Base-by-base conservation (phyloP, 2,329 filamentous ascomycete species). In the Xylaria digitata region DNA sequence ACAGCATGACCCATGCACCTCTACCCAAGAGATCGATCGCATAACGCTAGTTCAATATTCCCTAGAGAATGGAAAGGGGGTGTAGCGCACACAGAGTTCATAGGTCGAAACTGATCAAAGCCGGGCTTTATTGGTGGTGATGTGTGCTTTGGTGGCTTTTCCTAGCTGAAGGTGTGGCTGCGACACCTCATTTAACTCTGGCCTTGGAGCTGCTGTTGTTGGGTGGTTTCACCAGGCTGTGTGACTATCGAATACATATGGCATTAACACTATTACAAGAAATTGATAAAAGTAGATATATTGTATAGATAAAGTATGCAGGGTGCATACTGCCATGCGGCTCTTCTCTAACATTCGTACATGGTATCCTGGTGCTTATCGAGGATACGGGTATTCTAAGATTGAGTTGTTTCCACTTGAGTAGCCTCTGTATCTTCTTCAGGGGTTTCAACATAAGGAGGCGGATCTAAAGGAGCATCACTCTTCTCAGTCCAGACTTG, bases 401-500 rank as follows among this genome's bases (percentile, higher is more conserved):
- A 43, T 40, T 48, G 32, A 7, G 46, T 23, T 4, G 57, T n/a
- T 53, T 49, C 63, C 34, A 26, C 26, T 34, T 40, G 58, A 21
- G 45, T 49, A 21, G 19, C 62, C 17, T 66, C 60, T 2, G 46
- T 40, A 19, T 32, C 54, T 19, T 56, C 43, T 40, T 63, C 67
- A 21, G 52, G 15, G 46, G 23, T 65, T 32, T 66, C 77, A 6
- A 76, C 75, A 65, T 84, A 86, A 21, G 80, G 77, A 17, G 86
- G 84, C n/a, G 84, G 82, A 17, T 80, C 80, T 50, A 87, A 75
- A 23, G 76, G 70, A 37, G 78, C 76, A 37, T 84, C 84, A 26
- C 81, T 84, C 49, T 83, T 80, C 54, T 87, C 85, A 3, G 85
- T 85, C 87, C 86, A 89, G 45, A 89, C 87, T 70, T 84, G 82